Evolutionary conservation across 2,329 filamentous ascomycete genomes (phyloP), one percentile per base, ranked within the genome.

Genomic region (Fusarium beomiforme): DNA sequence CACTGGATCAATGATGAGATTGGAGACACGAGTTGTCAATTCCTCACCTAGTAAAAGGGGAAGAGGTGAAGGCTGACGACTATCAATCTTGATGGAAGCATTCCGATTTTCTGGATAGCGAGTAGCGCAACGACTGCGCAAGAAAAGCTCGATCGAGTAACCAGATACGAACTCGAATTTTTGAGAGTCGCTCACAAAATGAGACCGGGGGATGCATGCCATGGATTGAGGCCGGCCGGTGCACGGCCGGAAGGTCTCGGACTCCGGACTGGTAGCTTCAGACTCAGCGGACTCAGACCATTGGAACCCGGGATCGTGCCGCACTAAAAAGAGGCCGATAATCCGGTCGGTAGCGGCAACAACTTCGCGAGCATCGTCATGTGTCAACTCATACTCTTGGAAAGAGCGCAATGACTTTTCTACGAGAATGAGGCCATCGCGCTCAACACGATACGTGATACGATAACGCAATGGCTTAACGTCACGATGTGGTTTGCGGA

Each of bases 261-360:
- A 78, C 36, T 77, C 78, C 42, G 80, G 76, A 10, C 77, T 77
- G 23, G 79, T 75, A 26, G 80, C 74, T 44, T 85, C 83, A 26
- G 79, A 77, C n/a, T 83, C 79, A 21, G 81, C 78, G 24, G 79
- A 78, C 21, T 83, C 79, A 26, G 82, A 79, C 86, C 85, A 87
- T 43, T 78, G 78, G 70, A 87, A 88, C 23, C 78, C 79, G n/a
- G 81, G 77, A 75, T 88, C 86, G 66, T 88, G 85, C 39, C 81
- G 81, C 47, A 82, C 80, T 17, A 88, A 74, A 67, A 87, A 88
- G 12, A 86, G 78, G 17, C 84, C 85, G 64, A 88, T 73, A 72
- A 86, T 86, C 58, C 83, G 80, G 71, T 88, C 85, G 14, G 81
- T 83, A n/a, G 84, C 83, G 29, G 84, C 76, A 47, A 86, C 80